phyloP scores from a whole-genome alignment of 208 protist species.

The Blastocrithidia nonstop region DNA sequence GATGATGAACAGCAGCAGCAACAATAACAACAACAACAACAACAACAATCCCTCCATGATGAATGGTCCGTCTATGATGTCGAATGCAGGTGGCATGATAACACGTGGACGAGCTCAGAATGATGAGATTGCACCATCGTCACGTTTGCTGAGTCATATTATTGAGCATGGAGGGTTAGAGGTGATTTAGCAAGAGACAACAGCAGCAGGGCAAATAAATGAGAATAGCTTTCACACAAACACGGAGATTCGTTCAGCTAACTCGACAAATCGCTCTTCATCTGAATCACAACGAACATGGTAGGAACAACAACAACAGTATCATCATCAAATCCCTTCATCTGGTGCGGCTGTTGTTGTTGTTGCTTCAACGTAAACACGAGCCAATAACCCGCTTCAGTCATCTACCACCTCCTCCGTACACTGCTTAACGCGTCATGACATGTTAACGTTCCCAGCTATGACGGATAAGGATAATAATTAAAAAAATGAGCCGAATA shows the following conservation, averaged over 20 bases:
- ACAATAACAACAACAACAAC: conserved; percentile 1
- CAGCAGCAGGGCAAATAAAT: neutral
- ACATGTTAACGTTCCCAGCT: too few relatives aligned
- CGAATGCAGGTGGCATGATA: neutral
- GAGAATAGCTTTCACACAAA: neutral
- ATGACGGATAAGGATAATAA: too few relatives aligned
- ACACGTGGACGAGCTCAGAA: neutral
- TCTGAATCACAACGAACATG: neutral
- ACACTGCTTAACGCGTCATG: too few relatives aligned
- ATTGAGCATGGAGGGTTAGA: neutral
- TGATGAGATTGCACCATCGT: neutral
- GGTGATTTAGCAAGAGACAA: too few relatives aligned
- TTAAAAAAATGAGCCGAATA: too few relatives aligned
- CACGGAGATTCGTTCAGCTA: too few relatives aligned
- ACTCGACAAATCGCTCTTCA: too few relatives aligned
- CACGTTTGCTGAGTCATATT: neutral
- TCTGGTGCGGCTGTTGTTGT: too few relatives aligned
- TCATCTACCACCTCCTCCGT: too few relatives aligned
- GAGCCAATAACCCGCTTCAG: too few relatives aligned
- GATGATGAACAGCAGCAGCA: neutral
- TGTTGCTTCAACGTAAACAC: too few relatives aligned
- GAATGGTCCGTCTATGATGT: neutral
- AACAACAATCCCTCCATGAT: neutral
- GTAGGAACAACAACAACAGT: neutral
- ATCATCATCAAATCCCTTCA: too few relatives aligned